Base-by-base conservation (phyloP, 202 grass and related monocot species). In the Hordeum pubiflorum region DNA sequence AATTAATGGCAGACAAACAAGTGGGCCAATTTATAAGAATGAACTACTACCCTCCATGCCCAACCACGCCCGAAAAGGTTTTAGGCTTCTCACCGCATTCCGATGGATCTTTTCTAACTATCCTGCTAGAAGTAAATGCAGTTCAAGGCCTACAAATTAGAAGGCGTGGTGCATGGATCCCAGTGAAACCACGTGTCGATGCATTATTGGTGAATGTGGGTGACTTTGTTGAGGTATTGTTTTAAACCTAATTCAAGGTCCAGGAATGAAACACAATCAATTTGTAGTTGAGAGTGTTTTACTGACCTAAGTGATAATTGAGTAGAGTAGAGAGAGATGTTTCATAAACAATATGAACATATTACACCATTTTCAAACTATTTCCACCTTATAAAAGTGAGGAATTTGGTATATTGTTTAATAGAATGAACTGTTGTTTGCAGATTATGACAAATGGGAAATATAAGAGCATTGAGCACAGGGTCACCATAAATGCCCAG, bases 41-140 rank as follows among this genome's bases (percentile, higher is more conserved):
- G 74, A 90, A 83, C 65, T 90, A 87, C 39, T 90, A 90, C 56
- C 88, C 88, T 31, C 84, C 88, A 14, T 90, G 88, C 72, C 37
- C 1, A 18, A 68, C 68, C 7, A 41, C 36, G 1, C 58, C 79
- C 0, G 79, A 87, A 50, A 90, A 87, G 73, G 84, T 90, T 71
- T 39, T 90, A 26, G 88, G 88, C 7, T 86, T 90, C 12, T 82
- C 84, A 13, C 84, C 83, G 0, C 88, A 90, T 59, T 90, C 88
- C 0, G 88, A 89, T 78, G 83, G 4, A n/a, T 79, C 36, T 41
- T 81, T 85, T 72, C 1, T 90, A 6, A 87, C 88, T 9, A 21
- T 79, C 13, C 64, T 90, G 0, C 48, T 38, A 22, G 58, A 90
- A 75, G 43, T 86, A 14, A 90, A 82, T 68, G 60, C 78, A 14